Conservation (phyloP, 139 green algal genomes). For the Mesostigma viride region DNA sequence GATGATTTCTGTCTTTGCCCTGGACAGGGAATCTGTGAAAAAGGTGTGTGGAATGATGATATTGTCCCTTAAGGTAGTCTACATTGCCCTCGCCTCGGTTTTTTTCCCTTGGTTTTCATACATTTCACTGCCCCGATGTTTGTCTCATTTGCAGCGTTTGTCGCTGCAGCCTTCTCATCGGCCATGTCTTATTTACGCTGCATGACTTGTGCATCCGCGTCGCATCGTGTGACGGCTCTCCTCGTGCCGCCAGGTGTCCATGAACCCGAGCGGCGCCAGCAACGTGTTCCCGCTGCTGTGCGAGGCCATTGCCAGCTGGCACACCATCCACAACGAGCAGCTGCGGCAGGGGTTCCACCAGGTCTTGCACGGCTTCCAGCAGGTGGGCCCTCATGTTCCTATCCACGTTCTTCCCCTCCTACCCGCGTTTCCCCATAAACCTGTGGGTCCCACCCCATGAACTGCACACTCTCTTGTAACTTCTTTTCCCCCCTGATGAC, state of each 20-base stretch:
- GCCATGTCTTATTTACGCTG: not conserved
- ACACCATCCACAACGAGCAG: slow-evolving; percentile 26
- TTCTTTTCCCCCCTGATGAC: not conserved
- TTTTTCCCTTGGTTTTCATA: not conserved
- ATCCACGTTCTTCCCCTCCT: not conserved
- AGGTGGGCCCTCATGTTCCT: slow-evolving; percentile 16
- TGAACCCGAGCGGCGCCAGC: slow-evolving; percentile 19
- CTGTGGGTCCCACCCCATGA: not conserved
- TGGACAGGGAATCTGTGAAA: too few relatives aligned
- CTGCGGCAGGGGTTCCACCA: slow-evolving; percentile 19
- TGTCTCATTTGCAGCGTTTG: slow-evolving; percentile 4
- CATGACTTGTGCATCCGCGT: not conserved
- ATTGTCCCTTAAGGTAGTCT: too few relatives aligned
- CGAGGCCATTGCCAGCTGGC: slow-evolving; percentile 26
- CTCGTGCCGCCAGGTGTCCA: slow-evolving; percentile 20
- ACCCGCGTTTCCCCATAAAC: not conserved
- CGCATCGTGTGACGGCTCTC: too few relatives aligned
- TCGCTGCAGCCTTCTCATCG: not conserved
- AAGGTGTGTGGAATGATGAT: too few relatives aligned
- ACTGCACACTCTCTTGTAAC: not conserved
- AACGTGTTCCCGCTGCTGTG: slow-evolving; percentile 10
- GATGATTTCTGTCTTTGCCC: too few relatives aligned
- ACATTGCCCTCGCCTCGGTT: too few relatives aligned
- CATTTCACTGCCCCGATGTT: slow-evolving; percentile 2
- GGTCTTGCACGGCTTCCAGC: slow-evolving; percentile 24